Base-by-base conservation (phyloP, 768 basidiomycete species). In the Glaciozyma antarctica region DNA sequence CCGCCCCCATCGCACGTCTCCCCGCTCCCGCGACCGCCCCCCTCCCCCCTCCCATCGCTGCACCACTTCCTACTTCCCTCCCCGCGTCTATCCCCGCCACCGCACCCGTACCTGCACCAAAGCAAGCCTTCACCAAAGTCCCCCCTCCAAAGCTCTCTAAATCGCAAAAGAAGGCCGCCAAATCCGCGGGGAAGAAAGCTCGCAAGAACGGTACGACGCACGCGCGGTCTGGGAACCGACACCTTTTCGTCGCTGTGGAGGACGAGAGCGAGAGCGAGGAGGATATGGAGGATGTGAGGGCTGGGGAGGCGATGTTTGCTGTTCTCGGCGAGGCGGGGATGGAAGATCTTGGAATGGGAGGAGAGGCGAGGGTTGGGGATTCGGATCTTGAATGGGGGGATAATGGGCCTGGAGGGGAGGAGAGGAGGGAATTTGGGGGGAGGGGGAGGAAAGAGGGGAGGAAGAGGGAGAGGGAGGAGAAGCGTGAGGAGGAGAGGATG, bases 321-420 rank as follows among this genome's bases (percentile, higher is more conserved):
- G 22, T 48, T 13, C 32, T 69, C 48, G 43, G 51, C 24, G 58
- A 49, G 43, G 68, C 38, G 24, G 38, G 26, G 6, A 32, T 28
- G 7, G 45, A 1, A 0, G 67, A 32, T 22, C 19, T 19, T 9
- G 32, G 61, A 38, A 10, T 57, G 61, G 21, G 54, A 63, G 10
- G 49, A 41, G 59, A 49, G 10, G 62, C 69, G 24, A 44, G 69
- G 13, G 8, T 51, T 3, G 63, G 47, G 30, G 69, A 70, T 41
- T 66, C 65, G 15, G 69, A 70, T 54, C 51, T 70, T 53, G 69
- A 70, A 5, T 70, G 69, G 69, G 69, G 69, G 3, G 41, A 55
- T 4, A 34, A n/a, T 1, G 60, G 43, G 9, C 69, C 24, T 58
- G 28, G 43, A 30, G n/a, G 24, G 15, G n/a, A n/a, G 24, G 5